phyloP scores from a whole-genome alignment of 164 flowering plant species.

The Macadamia integrifolia region DNA sequence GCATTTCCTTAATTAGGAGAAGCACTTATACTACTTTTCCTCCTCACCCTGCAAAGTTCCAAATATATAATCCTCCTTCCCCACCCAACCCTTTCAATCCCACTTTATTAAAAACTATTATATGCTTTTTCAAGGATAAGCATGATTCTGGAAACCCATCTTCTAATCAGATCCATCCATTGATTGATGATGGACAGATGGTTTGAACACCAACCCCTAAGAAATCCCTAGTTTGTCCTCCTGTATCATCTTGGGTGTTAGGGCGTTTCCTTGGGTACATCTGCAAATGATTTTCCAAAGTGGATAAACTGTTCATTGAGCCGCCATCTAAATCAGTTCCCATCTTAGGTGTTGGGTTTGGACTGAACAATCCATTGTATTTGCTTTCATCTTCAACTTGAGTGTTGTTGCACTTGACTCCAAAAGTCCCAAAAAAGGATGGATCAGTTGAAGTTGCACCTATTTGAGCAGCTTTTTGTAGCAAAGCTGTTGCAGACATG shows the following conservation, averaged over 20 bases:
- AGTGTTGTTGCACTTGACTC: conserved; percentile 24
- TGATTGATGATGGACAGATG: conserved; percentile 25
- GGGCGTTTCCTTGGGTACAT: no score
- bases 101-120: conserved; percentile 12
- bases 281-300: conserved; percentile 8
- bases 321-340: conserved; percentile 25
- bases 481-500: conserved; percentile 86
- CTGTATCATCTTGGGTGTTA: neutral
- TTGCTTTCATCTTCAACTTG: neutral
- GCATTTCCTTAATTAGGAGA: conserved; percentile 14
- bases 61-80: conserved; percentile 10
- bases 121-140: conserved; percentile 12
- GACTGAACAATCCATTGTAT: conserved; percentile 25
- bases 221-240: conserved; percentile 83
- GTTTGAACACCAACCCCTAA: conserved; percentile 73
- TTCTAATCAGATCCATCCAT: conserved; percentile 47
- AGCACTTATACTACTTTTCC: conserved; percentile 18
- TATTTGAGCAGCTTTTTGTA: conserved; percentile 84
- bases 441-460: conserved; percentile 59
- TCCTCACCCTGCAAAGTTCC: conserved; percentile 15
- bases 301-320: conserved; percentile 26
- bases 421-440: conserved; percentile 38
- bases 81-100: conserved; percentile 2
- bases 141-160: conserved; percentile 4
- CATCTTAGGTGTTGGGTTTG: conserved; percentile 18